These are phyloP conservation scores for Pontederia crassipes DNA, from an alignment of 176 grass and related monocot species.

Conservation along the genomic window DNA sequence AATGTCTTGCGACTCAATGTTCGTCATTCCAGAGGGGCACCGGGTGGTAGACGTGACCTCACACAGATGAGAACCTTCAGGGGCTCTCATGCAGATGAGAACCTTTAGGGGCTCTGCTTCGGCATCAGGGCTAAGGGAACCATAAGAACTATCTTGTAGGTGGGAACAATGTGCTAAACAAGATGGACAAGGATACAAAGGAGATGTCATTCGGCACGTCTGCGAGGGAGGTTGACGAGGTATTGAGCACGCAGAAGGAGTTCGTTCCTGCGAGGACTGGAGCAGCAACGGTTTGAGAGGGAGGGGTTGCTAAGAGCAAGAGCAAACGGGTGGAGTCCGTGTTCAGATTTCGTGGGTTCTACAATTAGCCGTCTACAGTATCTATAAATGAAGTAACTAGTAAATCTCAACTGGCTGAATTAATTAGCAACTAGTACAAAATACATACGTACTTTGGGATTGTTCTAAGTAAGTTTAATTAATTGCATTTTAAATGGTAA, in stretches of 20 bases:
- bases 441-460: too few relatives aligned
- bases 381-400: too few relatives aligned
- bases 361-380: too few relatives aligned
- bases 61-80: constrained; percentile 33
- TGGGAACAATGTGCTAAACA: constrained; percentile 36
- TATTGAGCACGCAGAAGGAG: constrained; percentile 36
- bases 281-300: constrained; percentile 13
- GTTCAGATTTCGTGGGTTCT: too few relatives aligned
- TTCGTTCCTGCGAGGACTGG: constrained; percentile 37
- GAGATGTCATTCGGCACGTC: constrained; percentile 47
- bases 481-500: too few relatives aligned
- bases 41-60: constrained; percentile 39
- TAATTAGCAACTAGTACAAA: too few relatives aligned
- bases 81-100: constrained; percentile 22
- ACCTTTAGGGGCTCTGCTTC: constrained; percentile 65
- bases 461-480: too few relatives aligned
- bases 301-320: neutral
- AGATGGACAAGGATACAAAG: constrained; percentile 50
- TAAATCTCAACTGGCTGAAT: too few relatives aligned
- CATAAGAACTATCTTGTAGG: constrained; percentile 54
- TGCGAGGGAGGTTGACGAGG: constrained; percentile 48
- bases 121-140: constrained; percentile 38
- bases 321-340: neutral
- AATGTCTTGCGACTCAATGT: constrained; percentile 28
- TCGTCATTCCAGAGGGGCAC: constrained; percentile 60